Evolutionary conservation across 2,329 filamentous ascomycete genomes (phyloP).

Genomic region (Escovopsis sp.): DNA sequence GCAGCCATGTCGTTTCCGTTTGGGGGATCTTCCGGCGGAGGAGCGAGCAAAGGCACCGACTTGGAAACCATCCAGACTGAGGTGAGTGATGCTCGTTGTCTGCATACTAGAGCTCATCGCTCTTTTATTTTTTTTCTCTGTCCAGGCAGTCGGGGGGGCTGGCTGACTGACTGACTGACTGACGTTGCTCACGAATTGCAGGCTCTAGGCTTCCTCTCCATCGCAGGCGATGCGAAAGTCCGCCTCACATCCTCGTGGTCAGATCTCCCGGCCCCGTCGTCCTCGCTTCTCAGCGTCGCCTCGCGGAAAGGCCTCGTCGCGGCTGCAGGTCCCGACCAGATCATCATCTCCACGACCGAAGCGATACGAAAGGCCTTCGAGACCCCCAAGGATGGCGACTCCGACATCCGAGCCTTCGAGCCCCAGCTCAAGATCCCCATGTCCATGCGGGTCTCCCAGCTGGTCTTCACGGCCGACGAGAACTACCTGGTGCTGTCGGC

Average conservation of each 20-base stretch:
- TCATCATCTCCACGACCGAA: constrained; percentile 65
- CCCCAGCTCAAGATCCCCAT: constrained; percentile 62
- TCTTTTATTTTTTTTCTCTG: background rate
- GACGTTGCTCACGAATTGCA: constrained; percentile 11
- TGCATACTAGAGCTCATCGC: no score
- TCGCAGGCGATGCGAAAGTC: constrained; percentile 70
- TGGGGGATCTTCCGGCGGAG: constrained; percentile 29
- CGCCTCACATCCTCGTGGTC: constrained; percentile 71
- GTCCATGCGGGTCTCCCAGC: constrained; percentile 65
- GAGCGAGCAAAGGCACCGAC: constrained; percentile 40
- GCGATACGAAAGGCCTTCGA: constrained; percentile 63
- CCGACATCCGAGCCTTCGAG: constrained; percentile 53
- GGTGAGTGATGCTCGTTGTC: constrained; percentile 32
- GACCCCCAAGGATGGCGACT: constrained; percentile 40
- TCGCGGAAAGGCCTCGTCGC: constrained; percentile 69
- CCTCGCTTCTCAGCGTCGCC: constrained; percentile 74
- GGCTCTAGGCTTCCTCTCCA: constrained; percentile 68
- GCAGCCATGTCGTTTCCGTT: constrained; percentile 51
- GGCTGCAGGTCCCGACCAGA: constrained; percentile 67
- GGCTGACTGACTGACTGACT: background rate
- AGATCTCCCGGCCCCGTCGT: constrained; percentile 56
- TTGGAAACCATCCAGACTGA: constrained; percentile 72
- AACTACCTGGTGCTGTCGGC: constrained; percentile 70
- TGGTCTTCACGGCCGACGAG: constrained; percentile 85
- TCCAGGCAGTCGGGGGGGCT: background rate